Conservation (phyloP, 176 grass and related monocot genomes). For the Hyparrhenia diplandra region DNA sequence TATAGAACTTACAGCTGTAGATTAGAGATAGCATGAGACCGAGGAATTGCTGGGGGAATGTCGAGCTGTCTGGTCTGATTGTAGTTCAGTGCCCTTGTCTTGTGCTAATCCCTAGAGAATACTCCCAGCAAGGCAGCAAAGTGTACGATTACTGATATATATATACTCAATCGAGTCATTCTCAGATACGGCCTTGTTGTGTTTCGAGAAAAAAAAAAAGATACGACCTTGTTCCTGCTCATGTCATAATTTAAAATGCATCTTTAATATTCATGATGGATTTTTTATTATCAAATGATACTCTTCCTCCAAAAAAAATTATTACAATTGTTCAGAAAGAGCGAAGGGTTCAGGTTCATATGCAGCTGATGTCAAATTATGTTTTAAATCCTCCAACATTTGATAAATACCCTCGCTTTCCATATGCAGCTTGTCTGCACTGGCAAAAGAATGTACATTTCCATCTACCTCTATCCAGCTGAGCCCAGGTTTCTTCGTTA, state of each 20-base stretch:
- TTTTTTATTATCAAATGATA: slow-evolving; percentile 5
- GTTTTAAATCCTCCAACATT: slow-evolving; percentile 43
- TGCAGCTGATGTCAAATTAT: slow-evolving; percentile 34
- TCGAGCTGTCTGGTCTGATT: slow-evolving; percentile 36
- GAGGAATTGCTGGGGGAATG: slow-evolving; percentile 23
- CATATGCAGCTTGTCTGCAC: slow-evolving; percentile 35
- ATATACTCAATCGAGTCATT: neutral
- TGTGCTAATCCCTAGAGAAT: neutral
- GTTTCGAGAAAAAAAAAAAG: too few relatives aligned
- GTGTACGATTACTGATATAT: slow-evolving; percentile 12
- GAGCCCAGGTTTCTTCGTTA: slow-evolving; percentile 40
- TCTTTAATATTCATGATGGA: too few relatives aligned
- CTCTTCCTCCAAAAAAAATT: neutral
- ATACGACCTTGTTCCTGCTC: neutral
- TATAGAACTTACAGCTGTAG: slow-evolving; percentile 10
- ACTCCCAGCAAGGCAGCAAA: neutral
- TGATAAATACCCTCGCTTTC: slow-evolving; percentile 34
- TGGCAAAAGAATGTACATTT: slow-evolving; percentile 42
- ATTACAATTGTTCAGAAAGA: neutral
- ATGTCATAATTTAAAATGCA: too few relatives aligned
- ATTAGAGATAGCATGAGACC: slow-evolving; percentile 7
- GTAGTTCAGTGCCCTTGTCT: slow-evolving; percentile 19
- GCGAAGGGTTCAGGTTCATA: slow-evolving; percentile 23
- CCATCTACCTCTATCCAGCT: slow-evolving; percentile 58
- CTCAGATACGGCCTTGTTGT: neutral